A percentile compares a stretch with the other conserved stretches of the same genome.
Conservation (phyloP, 148 eudicot genomes). For the Cornus suecica region DNA sequence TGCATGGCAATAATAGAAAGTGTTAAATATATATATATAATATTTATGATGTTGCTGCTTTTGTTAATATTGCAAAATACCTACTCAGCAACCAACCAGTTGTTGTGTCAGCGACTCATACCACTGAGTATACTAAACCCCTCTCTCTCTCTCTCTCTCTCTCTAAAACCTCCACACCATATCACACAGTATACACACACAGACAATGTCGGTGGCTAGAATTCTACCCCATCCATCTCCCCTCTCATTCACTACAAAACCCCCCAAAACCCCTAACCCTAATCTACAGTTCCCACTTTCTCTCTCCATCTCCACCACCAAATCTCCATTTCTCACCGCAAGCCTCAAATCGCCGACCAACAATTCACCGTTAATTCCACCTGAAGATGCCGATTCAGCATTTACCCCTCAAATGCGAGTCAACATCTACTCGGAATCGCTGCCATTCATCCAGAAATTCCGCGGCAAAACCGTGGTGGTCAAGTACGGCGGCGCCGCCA, state of each 20-base stretch:
- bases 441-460: constrained; percentile 72
- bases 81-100: too few species aligned
- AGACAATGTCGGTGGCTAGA: neutral
- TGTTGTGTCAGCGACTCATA: too few species aligned
- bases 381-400: neutral
- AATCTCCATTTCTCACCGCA: neutral
- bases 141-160: too few species aligned
- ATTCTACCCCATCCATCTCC: neutral
- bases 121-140: too few species aligned
- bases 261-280: neutral
- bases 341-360: neutral
- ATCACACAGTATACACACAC: too few species aligned
- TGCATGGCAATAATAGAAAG: too few species aligned
- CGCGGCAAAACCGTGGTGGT: constrained; percentile 77
- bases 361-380: neutral
- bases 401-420: constrained; percentile 33
- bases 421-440: constrained; percentile 64
- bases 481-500: constrained; percentile 86
- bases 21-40: too few species aligned
- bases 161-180: too few species aligned
- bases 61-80: too few species aligned
- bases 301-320: neutral
- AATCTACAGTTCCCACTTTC: neutral
- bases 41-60: too few species aligned
- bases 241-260: neutral